Percentiles rank a stretch among this genome's conserved stretches.
Evolutionary conservation across 179 eudicot genomes (phyloP).

Genomic region (Silene vulgaris): DNA sequence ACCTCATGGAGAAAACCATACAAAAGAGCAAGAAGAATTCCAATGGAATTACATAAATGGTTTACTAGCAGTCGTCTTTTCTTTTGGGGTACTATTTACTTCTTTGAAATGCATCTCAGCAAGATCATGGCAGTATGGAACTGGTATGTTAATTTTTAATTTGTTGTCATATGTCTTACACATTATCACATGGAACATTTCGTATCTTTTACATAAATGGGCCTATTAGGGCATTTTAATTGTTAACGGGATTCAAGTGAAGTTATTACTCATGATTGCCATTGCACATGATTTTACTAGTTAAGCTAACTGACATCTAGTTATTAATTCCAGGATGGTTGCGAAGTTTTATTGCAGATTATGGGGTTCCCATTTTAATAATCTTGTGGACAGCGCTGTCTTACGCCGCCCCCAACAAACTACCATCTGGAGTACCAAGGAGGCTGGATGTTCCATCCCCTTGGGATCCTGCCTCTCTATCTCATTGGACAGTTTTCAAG

Average conservation of each 20-base stretch:
- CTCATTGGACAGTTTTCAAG: constrained; percentile 48
- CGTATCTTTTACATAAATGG: too few species aligned
- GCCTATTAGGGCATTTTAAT: background rate
- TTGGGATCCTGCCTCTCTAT: constrained; percentile 39
- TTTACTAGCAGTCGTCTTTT: constrained; percentile 43
- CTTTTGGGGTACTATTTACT: constrained; percentile 45
- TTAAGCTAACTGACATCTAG: background rate
- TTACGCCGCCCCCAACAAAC: constrained; percentile 29
- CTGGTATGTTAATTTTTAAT: constrained; percentile 30
- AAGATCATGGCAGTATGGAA: constrained; percentile 53
- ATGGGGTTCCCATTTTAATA: constrained; percentile 53
- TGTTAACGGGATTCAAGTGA: too few species aligned
- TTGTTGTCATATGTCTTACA: background rate
- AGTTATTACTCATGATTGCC: background rate
- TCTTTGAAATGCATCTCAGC: constrained; percentile 38
- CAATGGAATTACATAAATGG: constrained; percentile 50
- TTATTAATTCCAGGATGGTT: constrained; percentile 30
- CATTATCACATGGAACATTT: background rate
- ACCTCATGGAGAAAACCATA: constrained; percentile 28
- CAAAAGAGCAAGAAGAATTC: constrained; percentile 23
- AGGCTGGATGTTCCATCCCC: constrained; percentile 46
- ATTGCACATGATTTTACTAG: background rate
- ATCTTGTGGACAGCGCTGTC: constrained; percentile 50
- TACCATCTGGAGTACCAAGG: constrained; percentile 55
- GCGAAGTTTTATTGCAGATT: constrained; percentile 50